A percentile compares a stretch with the other conserved stretches of the same genome.
These are phyloP conservation scores for Paecilomyces niveus DNA, from an alignment of 2,329 filamentous ascomycete species.

Conservation along the genomic window DNA sequence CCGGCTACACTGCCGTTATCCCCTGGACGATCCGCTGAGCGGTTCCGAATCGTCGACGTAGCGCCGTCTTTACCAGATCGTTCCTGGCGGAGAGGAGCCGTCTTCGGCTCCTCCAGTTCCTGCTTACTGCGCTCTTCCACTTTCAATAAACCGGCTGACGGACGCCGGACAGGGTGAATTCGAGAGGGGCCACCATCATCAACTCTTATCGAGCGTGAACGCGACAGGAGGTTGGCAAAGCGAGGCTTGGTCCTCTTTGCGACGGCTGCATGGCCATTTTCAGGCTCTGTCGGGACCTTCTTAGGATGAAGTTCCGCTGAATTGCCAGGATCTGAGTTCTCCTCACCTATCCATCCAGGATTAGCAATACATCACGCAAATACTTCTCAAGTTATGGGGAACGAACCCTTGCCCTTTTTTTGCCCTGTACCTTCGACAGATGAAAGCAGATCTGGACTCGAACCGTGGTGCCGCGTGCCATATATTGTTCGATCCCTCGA, in stretches of 20 bases:
- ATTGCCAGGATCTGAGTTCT: constrained; percentile 8
- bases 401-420: not conserved
- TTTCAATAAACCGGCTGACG: constrained; percentile 32
- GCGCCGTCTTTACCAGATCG: constrained; percentile 63
- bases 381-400: not conserved
- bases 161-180: constrained; percentile 24
- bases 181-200: constrained; percentile 33
- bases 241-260: constrained; percentile 38
- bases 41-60: constrained; percentile 57
- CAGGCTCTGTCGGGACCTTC: constrained; percentile 21
- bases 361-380: not conserved
- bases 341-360: constrained; percentile 8
- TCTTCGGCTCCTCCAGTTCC: constrained; percentile 44
- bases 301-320: constrained; percentile 15
- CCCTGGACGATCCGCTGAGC: constrained; percentile 61
- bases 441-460: constrained; percentile 33
- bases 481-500: constrained; percentile 36
- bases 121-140: constrained; percentile 6
- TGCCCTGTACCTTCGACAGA: not conserved
- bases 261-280: constrained; percentile 14
- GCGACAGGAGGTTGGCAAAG: constrained; percentile 38
- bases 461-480: constrained; percentile 31
- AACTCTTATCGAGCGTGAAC: constrained; percentile 38
- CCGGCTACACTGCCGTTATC: constrained; percentile 21
- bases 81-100: constrained; percentile 60